phyloP scores from a whole-genome alignment of 1,284 basidiomycete genomes.

The Boletellus deceptivus region DNA sequence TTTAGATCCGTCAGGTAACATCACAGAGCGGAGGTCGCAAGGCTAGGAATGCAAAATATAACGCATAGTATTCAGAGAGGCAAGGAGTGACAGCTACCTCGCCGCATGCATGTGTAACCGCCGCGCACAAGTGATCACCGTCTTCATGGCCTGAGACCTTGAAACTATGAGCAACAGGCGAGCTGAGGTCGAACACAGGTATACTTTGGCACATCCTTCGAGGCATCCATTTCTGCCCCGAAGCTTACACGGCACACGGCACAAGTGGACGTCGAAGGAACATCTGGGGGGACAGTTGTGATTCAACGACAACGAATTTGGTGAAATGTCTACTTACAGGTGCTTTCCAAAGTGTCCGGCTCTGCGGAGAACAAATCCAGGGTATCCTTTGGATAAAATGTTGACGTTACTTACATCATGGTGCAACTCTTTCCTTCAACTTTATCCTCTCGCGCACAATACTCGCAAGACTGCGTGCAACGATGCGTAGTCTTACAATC shows the following conservation, averaged over 20 bases:
- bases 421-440: conserved; percentile 34
- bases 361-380: not conserved
- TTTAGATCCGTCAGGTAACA: conserved; percentile 25
- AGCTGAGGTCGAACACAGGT: not conserved
- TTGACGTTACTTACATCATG: conserved; percentile 38
- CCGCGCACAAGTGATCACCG: conserved; percentile 51
- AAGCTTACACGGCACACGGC: conserved; percentile 43
- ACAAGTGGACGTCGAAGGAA: conserved; percentile 40
- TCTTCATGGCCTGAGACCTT: conserved; percentile 44
- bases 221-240: conserved; percentile 45
- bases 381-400: not conserved
- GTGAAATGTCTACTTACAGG: conserved; percentile 37
- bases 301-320: not conserved
- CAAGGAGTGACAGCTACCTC: conserved; percentile 36
- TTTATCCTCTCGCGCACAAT: conserved; percentile 30
- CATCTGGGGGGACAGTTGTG: not conserved
- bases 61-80: not conserved
- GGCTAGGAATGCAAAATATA: conserved; percentile 35
- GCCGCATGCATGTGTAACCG: conserved; percentile 50
- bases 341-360: conserved; percentile 56
- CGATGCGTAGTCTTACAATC: conserved; percentile 47
- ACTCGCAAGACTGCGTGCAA: conserved; percentile 46
- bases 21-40: conserved; percentile 40
- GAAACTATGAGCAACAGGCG: conserved; percentile 13
- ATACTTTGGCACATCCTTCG: conserved; percentile 46